Conservation (phyloP, 1,139 yeast species). For the Lodderomyces theae region DNA sequence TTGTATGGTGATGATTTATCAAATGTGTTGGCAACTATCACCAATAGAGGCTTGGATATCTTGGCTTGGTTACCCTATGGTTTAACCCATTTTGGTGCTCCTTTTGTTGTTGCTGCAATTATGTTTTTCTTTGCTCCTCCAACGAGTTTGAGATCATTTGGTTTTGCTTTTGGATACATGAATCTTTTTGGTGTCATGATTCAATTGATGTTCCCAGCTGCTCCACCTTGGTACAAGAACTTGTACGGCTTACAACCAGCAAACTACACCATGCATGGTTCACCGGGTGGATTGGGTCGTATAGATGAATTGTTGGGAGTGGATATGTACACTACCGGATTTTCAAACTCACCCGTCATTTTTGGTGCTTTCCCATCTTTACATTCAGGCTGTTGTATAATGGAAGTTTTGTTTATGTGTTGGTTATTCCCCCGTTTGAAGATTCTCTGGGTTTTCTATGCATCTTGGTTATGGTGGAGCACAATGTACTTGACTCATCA, state of each 20-base stretch:
- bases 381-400: slow-evolving; percentile 90
- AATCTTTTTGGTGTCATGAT: slow-evolving; percentile 77
- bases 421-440: slow-evolving; percentile 74
- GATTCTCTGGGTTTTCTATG: slow-evolving; percentile 68
- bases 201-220: slow-evolving; percentile 87
- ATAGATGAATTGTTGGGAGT: slow-evolving; percentile 79
- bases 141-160: slow-evolving; percentile 78
- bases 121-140: slow-evolving; percentile 93
- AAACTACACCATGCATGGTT: slow-evolving; percentile 85
- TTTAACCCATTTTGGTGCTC: slow-evolving; percentile 81
- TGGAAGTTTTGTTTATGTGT: slow-evolving; percentile 83
- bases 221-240: slow-evolving; percentile 98
- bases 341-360: slow-evolving; percentile 85
- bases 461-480: slow-evolving; percentile 95
- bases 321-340: slow-evolving; percentile 83
- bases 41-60: slow-evolving; percentile 67
- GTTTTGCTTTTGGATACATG: slow-evolving; percentile 97
- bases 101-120: slow-evolving; percentile 79
- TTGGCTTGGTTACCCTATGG: slow-evolving; percentile 98
- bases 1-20: slow-evolving; percentile 91
- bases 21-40: slow-evolving; percentile 76
- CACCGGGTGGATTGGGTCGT: slow-evolving; percentile 94
- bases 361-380: slow-evolving; percentile 98
- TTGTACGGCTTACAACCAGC: slow-evolving; percentile 88
- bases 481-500: slow-evolving; percentile 97